phyloP scores from a whole-genome alignment of 1,139 yeast species.

The Lodderomyces orthopsilosis region DNA sequence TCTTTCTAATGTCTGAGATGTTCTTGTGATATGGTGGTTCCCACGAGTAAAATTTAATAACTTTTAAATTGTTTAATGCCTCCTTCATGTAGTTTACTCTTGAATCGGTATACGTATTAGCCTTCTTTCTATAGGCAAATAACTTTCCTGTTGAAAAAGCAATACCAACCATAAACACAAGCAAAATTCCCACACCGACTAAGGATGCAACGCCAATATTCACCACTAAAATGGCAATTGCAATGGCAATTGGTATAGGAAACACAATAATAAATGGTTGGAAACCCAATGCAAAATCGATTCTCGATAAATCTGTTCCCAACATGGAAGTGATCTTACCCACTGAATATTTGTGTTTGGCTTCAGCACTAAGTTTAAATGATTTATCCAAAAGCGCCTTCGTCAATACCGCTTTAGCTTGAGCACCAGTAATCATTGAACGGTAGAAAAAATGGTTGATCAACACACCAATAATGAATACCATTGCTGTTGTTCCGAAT shows the following conservation, averaged over 20 bases:
- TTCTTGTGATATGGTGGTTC: constrained; percentile 55
- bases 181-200: constrained; percentile 33
- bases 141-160: constrained; percentile 24
- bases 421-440: constrained; percentile 53
- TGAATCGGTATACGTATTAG: constrained; percentile 31
- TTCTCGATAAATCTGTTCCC: constrained; percentile 37
- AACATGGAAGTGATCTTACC: constrained; percentile 63
- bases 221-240: constrained; percentile 30
- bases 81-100: constrained; percentile 36
- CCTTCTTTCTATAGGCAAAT: constrained; percentile 26
- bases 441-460: constrained; percentile 32
- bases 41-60: constrained; percentile 56
- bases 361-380: constrained; percentile 55
- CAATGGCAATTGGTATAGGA: constrained; percentile 30
- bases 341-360: constrained; percentile 58
- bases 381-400: constrained; percentile 68
- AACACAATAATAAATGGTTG: constrained; percentile 29
- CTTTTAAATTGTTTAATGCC: constrained; percentile 33
- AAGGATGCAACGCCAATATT: constrained; percentile 37
- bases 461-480: constrained; percentile 20
- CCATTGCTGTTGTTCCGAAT: constrained; percentile 21
- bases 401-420: constrained; percentile 62
- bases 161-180: constrained; percentile 25
- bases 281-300: constrained; percentile 34
- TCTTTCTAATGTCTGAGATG: constrained; percentile 44